Base-by-base conservation (phyloP, 495 filamentous ascomycete species). In the Aspergillus baeticus region DNA sequence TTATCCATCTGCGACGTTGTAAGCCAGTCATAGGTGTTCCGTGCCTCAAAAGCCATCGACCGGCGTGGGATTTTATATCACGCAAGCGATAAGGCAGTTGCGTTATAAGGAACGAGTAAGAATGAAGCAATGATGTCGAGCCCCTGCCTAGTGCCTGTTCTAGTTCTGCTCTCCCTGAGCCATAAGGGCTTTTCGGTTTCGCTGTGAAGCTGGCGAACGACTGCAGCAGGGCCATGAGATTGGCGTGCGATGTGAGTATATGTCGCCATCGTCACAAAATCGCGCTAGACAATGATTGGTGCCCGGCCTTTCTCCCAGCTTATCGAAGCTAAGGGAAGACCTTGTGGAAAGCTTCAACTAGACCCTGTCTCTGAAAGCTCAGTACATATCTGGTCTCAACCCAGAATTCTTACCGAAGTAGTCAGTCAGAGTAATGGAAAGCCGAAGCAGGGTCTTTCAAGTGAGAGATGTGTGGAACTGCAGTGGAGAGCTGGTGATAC, bases 231-330 rank as follows among this genome's bases (percentile, higher is more conserved):
- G 18, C 3, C 15, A 42, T 17, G 3, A 48, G 53, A 57, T 58
- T 65, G 48, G 63, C 29, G 39, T 42, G 13, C 11, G 51, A 58
- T 60, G 59, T 33, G 55, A 48, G 35, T 47, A 60, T 55, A 54
- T 59, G 59, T 55, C 54, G 41, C 56, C 56, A 57, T 61, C 53
- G 47, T 65, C 44, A 38, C 63, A 65, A 57, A 55, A 59, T 61
- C 44, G 2, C 13, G 21, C 18, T 41, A 14, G 11, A n/a, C 31
- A 5, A 17, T 55, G 46, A 58, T 62, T 62, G 51, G 60, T 10
- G 46, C 34, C 23, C n/a, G 20, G 45, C 8, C 8, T 14, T 35
- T 36, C 20, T 43, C 15, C 21, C 36, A 14, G 11, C 15, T 38
- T 38, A 38, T 3, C 36, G 13, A 29, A 8, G 26, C 26, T 29